phyloP scores from a whole-genome alignment of 768 basidiomycete genomes.

The Mycena amicta region DNA sequence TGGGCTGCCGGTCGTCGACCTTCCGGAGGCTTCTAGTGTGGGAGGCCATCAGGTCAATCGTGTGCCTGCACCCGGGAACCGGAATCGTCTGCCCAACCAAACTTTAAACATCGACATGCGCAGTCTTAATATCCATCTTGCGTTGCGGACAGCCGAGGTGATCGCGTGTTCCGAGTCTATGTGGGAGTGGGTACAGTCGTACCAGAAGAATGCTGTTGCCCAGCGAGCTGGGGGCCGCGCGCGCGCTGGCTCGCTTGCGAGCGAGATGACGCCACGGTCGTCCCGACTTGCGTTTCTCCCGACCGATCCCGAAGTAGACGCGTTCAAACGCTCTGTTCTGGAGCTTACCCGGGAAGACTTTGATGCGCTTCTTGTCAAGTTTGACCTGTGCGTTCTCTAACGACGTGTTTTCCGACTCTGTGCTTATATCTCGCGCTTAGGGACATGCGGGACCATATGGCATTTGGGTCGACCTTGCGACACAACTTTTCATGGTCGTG shows the following conservation, averaged over 20 bases:
- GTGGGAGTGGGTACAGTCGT: slow-evolving; percentile 74
- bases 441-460: slow-evolving; percentile 67
- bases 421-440: slow-evolving; percentile 34
- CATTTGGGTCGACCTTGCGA: slow-evolving; percentile 45
- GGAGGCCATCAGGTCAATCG: background rate
- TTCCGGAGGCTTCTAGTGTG: slow-evolving; percentile 5
- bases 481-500: slow-evolving; percentile 54
- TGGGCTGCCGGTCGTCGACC: slow-evolving; percentile 8
- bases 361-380: slow-evolving; percentile 56
- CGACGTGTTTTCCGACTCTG: no score
- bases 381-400: slow-evolving; percentile 65
- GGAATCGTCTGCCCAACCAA: slow-evolving; percentile 53
- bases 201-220: slow-evolving; percentile 36
- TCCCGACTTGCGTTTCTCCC: slow-evolving; percentile 13
- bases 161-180: slow-evolving; percentile 72
- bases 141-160: slow-evolving; percentile 62
- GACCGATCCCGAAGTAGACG: slow-evolving; percentile 24
- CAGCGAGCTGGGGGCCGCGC: slow-evolving; percentile 17
- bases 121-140: slow-evolving; percentile 65
- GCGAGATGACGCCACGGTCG: slow-evolving; percentile 14
- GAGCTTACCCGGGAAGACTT: slow-evolving; percentile 64
- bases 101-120: slow-evolving; percentile 58
- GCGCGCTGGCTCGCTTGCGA: slow-evolving; percentile 28
- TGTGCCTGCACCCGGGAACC: slow-evolving; percentile 3
- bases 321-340: slow-evolving; percentile 40